Evolutionary conservation across 345 rosid genomes (phyloP).

Genomic region (Lagerstroemia speciosa): DNA sequence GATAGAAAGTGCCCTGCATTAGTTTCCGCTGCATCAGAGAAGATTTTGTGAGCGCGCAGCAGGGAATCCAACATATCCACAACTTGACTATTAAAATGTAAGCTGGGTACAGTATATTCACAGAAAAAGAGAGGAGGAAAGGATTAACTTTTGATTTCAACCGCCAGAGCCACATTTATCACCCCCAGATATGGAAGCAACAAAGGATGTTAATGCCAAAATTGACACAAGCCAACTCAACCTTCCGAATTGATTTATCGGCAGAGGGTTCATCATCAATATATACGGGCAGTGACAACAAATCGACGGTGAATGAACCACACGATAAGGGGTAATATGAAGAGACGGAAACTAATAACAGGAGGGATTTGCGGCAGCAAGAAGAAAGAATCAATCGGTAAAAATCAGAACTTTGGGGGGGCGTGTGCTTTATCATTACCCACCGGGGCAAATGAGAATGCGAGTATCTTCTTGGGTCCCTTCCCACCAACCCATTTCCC

Average conservation of each 20-base stretch:
- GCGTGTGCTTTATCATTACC: neutral
- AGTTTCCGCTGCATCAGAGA: constrained; percentile 19
- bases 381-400: neutral
- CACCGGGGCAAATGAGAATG: constrained; percentile 33
- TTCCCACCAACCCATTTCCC: constrained; percentile 21
- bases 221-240: no score
- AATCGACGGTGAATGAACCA: neutral
- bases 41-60: constrained; percentile 11
- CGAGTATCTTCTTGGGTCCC: constrained; percentile 26
- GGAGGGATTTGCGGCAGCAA: neutral
- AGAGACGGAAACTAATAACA: neutral
- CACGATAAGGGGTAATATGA: no score
- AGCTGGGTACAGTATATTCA: no score
- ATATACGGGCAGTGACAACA: neutral
- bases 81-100: neutral
- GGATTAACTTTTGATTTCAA: neutral
- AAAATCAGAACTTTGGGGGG: neutral
- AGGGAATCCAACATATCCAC: neutral
- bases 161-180: neutral
- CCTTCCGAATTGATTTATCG: neutral
- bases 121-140: no score
- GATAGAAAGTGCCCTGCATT: constrained; percentile 36
- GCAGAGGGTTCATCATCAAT: no score
- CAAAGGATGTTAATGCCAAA: no score
- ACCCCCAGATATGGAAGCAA: neutral